These are phyloP conservation scores for Fusarium denticulatum DNA, from an alignment of 2,329 filamentous ascomycete genomes.

Conservation along the genomic window DNA sequence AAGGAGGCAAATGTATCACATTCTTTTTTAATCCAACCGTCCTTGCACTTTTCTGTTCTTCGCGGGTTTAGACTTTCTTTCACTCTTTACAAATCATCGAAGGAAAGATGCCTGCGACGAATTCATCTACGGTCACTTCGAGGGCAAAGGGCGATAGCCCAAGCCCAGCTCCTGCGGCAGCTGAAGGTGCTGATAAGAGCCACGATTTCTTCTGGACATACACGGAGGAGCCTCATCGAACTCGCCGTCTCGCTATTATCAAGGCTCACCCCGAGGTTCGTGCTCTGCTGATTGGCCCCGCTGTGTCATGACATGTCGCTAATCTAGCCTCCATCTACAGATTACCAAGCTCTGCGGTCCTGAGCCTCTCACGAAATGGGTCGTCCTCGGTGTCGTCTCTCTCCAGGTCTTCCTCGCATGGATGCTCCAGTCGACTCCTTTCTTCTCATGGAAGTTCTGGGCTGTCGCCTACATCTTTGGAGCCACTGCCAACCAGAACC, in stretches of 20 bases:
- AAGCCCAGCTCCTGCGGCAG: constrained; percentile 21
- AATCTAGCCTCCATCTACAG: constrained; percentile 54
- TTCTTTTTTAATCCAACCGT: constrained; percentile 20
- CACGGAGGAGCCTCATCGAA: constrained; percentile 95
- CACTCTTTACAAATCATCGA: not conserved
- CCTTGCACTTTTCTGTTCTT: not conserved
- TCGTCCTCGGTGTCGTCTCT: constrained; percentile 83
- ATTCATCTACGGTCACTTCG: constrained; percentile 49
- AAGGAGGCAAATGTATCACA: constrained; percentile 30
- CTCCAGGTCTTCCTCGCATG: constrained; percentile 84
- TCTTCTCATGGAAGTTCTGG: constrained; percentile 88
- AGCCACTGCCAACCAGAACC: constrained; percentile 96
- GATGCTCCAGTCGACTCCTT: constrained; percentile 77
- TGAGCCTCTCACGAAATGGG: constrained; percentile 94
- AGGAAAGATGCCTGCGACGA: constrained; percentile 40
- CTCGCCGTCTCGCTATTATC: constrained; percentile 91
- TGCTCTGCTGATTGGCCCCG: constrained; percentile 8
- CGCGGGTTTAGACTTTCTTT: not conserved
- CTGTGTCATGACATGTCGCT: not conserved
- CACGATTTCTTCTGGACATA: constrained; percentile 95
- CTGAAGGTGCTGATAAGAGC: constrained; percentile 40
- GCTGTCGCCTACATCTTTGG: constrained; percentile 89
- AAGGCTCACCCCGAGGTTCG: constrained; percentile 94
- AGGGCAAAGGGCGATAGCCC: constrained; percentile 42
- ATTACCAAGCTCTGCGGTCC: constrained; percentile 97